Percentiles rank a stretch among this genome's conserved stretches.
Conservation (phyloP, 2,329 filamentous ascomycete genomes). For the Trichocomaceae sp. region DNA sequence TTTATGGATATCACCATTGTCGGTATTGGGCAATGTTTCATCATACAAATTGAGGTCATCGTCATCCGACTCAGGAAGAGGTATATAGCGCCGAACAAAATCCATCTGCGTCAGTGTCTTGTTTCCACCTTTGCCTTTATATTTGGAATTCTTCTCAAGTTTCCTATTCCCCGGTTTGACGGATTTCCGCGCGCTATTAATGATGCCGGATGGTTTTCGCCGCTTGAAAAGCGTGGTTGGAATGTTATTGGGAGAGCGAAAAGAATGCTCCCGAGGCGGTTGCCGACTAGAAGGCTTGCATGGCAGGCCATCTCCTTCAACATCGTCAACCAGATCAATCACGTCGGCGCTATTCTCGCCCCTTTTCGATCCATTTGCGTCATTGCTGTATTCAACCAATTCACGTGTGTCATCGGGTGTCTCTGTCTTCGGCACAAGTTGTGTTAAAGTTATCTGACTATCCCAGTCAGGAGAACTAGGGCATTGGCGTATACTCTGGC, state of each 20-base stretch:
- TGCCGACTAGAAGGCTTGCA: constrained; percentile 13
- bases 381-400: constrained; percentile 28
- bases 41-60: constrained; percentile 15
- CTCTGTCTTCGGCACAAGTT: constrained; percentile 34
- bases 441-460: constrained; percentile 36
- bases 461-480: constrained; percentile 16
- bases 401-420: constrained; percentile 19
- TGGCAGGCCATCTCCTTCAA: constrained; percentile 16
- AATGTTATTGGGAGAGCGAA: constrained; percentile 3
- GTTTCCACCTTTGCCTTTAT: constrained; percentile 20
- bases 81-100: constrained; percentile 32
- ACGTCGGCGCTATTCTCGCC: constrained; percentile 16
- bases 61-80: constrained; percentile 27
- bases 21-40: background rate
- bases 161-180: constrained; percentile 19
- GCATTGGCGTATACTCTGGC: constrained; percentile 15
- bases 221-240: constrained; percentile 8
- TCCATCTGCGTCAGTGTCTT: constrained; percentile 41
- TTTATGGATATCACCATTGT: background rate
- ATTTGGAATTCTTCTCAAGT: constrained; percentile 14
- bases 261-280: background rate
- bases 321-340: constrained; percentile 22
- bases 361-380: constrained; percentile 7
- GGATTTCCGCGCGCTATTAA: constrained; percentile 13
- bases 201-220: background rate